Conservation (phyloP, 371 early-diverging fungal genomes). For the Circinella minor region DNA sequence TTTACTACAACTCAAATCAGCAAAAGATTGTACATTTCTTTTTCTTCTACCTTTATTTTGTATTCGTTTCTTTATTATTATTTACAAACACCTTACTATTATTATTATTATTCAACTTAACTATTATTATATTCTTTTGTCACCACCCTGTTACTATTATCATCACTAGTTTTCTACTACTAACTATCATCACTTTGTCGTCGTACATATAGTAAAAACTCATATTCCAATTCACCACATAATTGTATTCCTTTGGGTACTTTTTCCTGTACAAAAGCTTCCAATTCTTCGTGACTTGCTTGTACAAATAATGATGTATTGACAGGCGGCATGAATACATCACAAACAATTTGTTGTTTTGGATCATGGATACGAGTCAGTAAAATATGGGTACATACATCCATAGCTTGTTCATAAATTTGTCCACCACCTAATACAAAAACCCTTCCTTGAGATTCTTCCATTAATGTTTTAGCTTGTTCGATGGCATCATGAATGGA, state of each 20-base stretch:
- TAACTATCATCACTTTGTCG: background rate
- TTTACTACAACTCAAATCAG: too few species aligned
- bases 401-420: conserved; percentile 62
- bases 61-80: too few species aligned
- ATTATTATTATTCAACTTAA: background rate
- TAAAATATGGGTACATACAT: conserved; percentile 60
- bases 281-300: conserved; percentile 43
- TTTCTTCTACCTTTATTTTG: too few species aligned
- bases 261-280: conserved; percentile 40
- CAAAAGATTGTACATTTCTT: too few species aligned
- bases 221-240: conserved; percentile 45
- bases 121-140: conserved; percentile 6
- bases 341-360: conserved; percentile 52
- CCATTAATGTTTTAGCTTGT: conserved; percentile 20
- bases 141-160: background rate
- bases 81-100: too few species aligned
- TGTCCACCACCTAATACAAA: conserved; percentile 74
- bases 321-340: conserved; percentile 71
- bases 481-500: conserved; percentile 60
- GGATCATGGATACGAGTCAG: conserved; percentile 60
- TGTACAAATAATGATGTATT: conserved; percentile 28
- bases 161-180: background rate
- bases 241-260: conserved; percentile 49
- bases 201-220: conserved; percentile 53
- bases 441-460: conserved; percentile 31